phyloP scores from a whole-genome alignment of 1,139 yeast genomes.

The Pichia sp. region DNA sequence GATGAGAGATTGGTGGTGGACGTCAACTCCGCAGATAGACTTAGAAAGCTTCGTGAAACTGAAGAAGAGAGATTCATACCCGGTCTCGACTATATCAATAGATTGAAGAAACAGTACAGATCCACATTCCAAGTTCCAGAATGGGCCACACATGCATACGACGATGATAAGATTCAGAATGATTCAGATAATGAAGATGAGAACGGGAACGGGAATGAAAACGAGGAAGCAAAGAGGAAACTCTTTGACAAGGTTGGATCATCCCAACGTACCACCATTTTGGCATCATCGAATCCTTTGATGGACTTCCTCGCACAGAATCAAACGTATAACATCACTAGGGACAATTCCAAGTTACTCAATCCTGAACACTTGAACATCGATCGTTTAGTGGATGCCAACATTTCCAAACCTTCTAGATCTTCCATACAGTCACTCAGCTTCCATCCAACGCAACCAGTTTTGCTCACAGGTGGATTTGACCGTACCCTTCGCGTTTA shows the following conservation, averaged over 20 bases:
- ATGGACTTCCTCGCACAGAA: constrained; percentile 53
- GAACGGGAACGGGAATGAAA: constrained; percentile 24
- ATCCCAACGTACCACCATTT: constrained; percentile 25
- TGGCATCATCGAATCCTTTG: constrained; percentile 48
- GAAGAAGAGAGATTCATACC: constrained; percentile 52
- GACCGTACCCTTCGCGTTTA: constrained; percentile 83
- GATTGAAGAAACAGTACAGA: constrained; percentile 80
- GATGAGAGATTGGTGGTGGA: constrained; percentile 71
- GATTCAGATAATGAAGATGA: constrained; percentile 23
- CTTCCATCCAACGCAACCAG: constrained; percentile 82
- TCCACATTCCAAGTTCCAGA: constrained; percentile 81
- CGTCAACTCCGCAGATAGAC: constrained; percentile 48
- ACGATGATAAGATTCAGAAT: constrained; percentile 24
- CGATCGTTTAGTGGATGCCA: constrained; percentile 79
- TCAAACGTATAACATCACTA: constrained; percentile 45
- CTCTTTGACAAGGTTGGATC: constrained; percentile 32
- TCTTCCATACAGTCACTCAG: constrained; percentile 77
- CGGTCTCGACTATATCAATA: constrained; percentile 61
- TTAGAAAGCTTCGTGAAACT: constrained; percentile 64
- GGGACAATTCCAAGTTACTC: constrained; percentile 44
- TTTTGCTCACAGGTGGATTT: constrained; percentile 84
- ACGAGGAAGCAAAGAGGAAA: constrained; percentile 23
- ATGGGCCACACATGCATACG: constrained; percentile 55
- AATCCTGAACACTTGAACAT: constrained; percentile 66
- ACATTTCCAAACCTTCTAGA: constrained; percentile 56